Evolutionary conservation across 768 basidiomycete genomes (phyloP), one percentile per base, ranked within the genome.

Genomic region (Paxillus rubicundulus): DNA sequence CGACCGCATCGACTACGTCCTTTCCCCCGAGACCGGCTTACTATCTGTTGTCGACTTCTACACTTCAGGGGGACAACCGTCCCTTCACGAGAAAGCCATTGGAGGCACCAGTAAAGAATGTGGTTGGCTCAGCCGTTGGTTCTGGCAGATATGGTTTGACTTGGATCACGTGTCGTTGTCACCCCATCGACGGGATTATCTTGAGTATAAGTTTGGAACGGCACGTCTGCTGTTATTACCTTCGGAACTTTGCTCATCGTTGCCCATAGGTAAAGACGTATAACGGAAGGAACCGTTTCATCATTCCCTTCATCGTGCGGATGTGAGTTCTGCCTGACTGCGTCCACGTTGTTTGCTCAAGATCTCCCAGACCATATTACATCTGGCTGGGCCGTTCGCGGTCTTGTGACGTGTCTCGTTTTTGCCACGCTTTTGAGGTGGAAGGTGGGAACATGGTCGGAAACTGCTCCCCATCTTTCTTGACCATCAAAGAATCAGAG

Each of bases 121-220:
- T 67, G 72, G 80, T 1, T 89, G 84, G 83, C 71, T 83, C 44
- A 77, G 78, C n/a, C 75, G 86, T 4, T 82, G 84, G 82, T 89
- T 89, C 72, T 89, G 87, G 87, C 82, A 85, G 58, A 84, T 84
- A 39, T 88, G 83, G 83, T 81, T 80, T 57, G 78, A 79, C 54
- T 79, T 80, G 54, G 79, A 80, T 56, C 75, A 77, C 59, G 77
- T 83, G 33, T 79, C 75, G 14, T 66, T 81, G 9, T 76, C 77
- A 20, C 80, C 82, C 8, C 79, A 81, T 24, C 70, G 86, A 32
- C 76, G 86, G 17, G 81, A 85, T 47, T 90, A 89, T 65, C 76
- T 90, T 32, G 88, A 91, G 66, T 87, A 89, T 68, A 81, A 81
- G 52, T 89, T 89, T 68, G 86, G 86, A 37, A 89, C 87, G 24